Base-by-base conservation (phyloP, 179 eudicot genomes). In the Beta lomatogona region DNA sequence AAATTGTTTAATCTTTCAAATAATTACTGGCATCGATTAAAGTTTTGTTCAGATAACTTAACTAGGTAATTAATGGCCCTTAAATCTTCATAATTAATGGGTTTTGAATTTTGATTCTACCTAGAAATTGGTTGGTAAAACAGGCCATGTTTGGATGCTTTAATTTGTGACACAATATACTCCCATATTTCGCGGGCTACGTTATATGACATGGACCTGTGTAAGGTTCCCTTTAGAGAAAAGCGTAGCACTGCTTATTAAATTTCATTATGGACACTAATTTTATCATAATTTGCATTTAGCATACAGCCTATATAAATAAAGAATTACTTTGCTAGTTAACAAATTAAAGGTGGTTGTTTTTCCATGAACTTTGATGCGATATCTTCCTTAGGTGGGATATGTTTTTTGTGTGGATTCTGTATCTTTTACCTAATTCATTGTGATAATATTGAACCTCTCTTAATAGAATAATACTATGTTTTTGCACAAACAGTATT, bases 171-270 rank as follows among this genome's bases (percentile, higher is more conserved):
- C 75, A 31, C 22, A 19, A 83, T 79, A 58, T 67, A 68, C 52
- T 79, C 77, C 86, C 80, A 31, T 21, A 36, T 67, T 73, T 79
- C 52, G 55, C 54, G 79, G 75, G 70, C 15, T 73, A 16, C 76
- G 10, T 57, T 55, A 66, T 74, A 64, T 46, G 53, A 83, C 46
- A 8, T 22, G 22, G 65, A 60, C 53, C 4, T 36, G 41, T 36
- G 41, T 36, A 0, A 36, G 41, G 3, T 36, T 36, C 41, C 41
- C 41, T 36, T 36, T 36, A 36, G 41, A 36, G 4, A 36, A 36
- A 36, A 36, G 41, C 41, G 41, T 36, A 36, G 41, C 41, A 36
- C 41, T 36, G 79, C 54, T 64, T 6, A 4, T 78, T 73, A 54
- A 22, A 73, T 78, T 79, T 74, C 80, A 31, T 58, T 52, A 83